Base-by-base conservation (phyloP, 192 early-diverging fungal genomes). In the Helicostylum pulchrum region DNA sequence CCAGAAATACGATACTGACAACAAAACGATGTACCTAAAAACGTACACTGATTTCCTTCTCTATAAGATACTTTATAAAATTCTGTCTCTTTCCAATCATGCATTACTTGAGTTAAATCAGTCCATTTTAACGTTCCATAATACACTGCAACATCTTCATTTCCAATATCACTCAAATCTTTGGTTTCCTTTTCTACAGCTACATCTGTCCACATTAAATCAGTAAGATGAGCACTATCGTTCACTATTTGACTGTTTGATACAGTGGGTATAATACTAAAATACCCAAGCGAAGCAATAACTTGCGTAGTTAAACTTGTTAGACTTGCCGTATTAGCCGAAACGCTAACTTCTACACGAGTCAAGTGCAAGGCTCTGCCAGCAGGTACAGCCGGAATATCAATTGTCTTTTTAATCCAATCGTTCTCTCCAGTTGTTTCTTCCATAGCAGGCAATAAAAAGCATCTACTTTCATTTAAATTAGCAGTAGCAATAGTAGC, bases 1-100 rank as follows among this genome's bases (percentile, higher is more conserved):
- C 57, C 57, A 15, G 57, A 59, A 9, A 59, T 19, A 7, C 57
- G 19, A 14, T 26, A 59, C 9, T 45, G 42, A 14, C n/a, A 42
- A 30, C 57, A 45, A 36, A 59, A 59, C 1, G 57, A 59, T 2
- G 57, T 59, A 10, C 57, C 57, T 19, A 59, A 26, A 23, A 59
- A 59, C 9, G 19, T 7, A 3, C 57, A 15, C 12, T 20, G 32
- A 2, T 59, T 59, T 5, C 20, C 36, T 44, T 43, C 19, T 6
- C 43, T 42, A 42, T n/a, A 44, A 23, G 36, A 59, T 5, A 59
- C 11, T 0, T 15, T 45, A 5, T 59, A 59, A n/a, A 42, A 42
- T 0, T 59, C 57, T 3, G 43, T 59, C 8, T 45, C 32, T 15
- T 44, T 30, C 57, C 57, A 59, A 14, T 48, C 46, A 48, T 48